phyloP scores from a whole-genome alignment of 495 filamentous ascomycete genomes.

The Hypoxylon lienhwacheense region DNA sequence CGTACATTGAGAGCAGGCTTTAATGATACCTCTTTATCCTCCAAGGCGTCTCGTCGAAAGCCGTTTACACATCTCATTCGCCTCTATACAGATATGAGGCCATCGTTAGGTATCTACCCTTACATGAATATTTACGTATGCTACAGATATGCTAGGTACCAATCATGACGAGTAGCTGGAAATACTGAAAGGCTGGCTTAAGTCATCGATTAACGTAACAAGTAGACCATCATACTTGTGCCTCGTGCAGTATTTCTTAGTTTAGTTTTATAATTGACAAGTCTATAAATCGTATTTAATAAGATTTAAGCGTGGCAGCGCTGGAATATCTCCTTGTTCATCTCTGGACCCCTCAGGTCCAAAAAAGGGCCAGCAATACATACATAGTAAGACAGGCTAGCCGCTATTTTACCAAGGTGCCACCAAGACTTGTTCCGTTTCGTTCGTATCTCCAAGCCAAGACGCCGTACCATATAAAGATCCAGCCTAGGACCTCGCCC shows the following conservation, averaged over 20 bases:
- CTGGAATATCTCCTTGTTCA: conserved; percentile 21
- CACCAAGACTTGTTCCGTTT: conserved; percentile 15
- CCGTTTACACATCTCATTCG: too few species aligned
- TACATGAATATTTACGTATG: too few species aligned
- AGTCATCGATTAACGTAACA: too few species aligned
- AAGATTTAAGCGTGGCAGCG: conserved; percentile 1
- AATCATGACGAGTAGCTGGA: too few species aligned
- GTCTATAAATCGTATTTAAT: neutral
- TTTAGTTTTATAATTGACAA: neutral
- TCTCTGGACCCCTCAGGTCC: conserved; percentile 8
- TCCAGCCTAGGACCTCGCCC: conserved; percentile 25
- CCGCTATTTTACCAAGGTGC: conserved; percentile 5
- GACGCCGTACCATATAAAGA: conserved; percentile 31
- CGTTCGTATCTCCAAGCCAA: conserved; percentile 35
- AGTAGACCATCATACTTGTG: too few species aligned
- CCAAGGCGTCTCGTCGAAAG: too few species aligned
- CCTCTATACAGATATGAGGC: too few species aligned
- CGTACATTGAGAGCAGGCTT: too few species aligned
- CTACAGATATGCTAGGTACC: too few species aligned
- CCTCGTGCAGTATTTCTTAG: neutral
- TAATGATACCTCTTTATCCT: too few species aligned
- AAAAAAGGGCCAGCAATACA: conserved; percentile 15
- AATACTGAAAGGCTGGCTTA: too few species aligned
- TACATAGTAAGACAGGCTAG: conserved; percentile 18
- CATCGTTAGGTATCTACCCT: too few species aligned